These are phyloP conservation scores for Cytospora chrysosperma DNA, from an alignment of 2,329 filamentous ascomycete genomes.

Conservation along the genomic window DNA sequence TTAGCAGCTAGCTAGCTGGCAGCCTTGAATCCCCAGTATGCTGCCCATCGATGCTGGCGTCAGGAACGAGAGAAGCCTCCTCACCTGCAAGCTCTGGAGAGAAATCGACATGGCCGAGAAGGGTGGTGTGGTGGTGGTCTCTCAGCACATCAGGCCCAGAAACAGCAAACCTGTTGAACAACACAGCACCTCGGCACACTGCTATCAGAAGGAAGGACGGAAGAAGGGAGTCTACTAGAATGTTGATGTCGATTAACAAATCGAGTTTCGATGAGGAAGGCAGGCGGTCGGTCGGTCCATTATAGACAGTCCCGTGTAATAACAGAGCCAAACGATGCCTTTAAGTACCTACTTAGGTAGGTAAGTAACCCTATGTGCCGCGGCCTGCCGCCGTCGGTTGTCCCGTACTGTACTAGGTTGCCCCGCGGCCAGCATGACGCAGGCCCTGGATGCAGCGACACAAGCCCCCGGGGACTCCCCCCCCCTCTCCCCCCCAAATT, in stretches of 20 bases:
- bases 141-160: neutral
- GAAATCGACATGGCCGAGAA: constrained; percentile 15
- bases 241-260: neutral
- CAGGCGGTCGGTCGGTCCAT: neutral
- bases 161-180: neutral
- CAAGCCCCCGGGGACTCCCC: neutral
- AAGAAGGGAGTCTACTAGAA: neutral
- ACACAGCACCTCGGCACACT: too few relatives aligned
- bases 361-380: neutral
- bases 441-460: constrained; percentile 1
- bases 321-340: neutral
- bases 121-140: neutral
- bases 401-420: neutral
- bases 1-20: constrained; percentile 1
- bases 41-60: neutral
- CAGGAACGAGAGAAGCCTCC: neutral
- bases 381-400: neutral
- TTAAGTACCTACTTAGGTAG: neutral
- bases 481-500: neutral
- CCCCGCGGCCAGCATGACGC: constrained; percentile 11
- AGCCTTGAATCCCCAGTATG: neutral
- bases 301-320: neutral
- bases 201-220: neutral
- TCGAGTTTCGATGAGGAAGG: neutral
- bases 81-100: constrained; percentile 21